Conservation (phyloP, 2,329 filamentous ascomycete species). For the Aschersonia sp. region DNA sequence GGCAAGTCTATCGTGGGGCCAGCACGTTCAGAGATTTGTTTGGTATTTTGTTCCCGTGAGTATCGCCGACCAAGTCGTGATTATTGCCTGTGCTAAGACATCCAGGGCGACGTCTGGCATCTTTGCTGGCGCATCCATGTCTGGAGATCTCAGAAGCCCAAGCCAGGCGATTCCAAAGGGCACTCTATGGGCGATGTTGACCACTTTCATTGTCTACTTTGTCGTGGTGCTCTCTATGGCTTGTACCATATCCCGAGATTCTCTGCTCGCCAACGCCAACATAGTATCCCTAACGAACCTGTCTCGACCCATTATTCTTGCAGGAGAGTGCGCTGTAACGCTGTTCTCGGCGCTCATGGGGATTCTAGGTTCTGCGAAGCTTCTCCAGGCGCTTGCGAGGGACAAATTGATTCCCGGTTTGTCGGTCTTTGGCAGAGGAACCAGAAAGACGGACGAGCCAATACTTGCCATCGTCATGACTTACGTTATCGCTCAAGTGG, state of each 20-base stretch:
- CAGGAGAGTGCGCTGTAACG: conserved; percentile 69
- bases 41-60: conserved; percentile 64
- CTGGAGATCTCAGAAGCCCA: conserved; percentile 67
- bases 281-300: conserved; percentile 70
- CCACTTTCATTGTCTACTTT: conserved; percentile 64
- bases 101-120: conserved; percentile 36
- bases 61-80: not conserved
- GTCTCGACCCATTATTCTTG: conserved; percentile 58
- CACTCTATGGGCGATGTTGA: conserved; percentile 61
- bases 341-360: conserved; percentile 83
- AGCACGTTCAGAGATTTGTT: conserved; percentile 71
- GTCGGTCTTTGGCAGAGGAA: conserved; percentile 58
- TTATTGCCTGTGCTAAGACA: not conserved
- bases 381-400: conserved; percentile 68
- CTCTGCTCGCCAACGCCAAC: conserved; percentile 61
- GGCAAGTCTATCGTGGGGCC: conserved; percentile 44
- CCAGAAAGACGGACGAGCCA: conserved; percentile 57
- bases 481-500: conserved; percentile 60
- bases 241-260: conserved; percentile 56
- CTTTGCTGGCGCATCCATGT: conserved; percentile 73
- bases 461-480: conserved; percentile 63
- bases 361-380: conserved; percentile 69
- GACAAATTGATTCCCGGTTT: conserved; percentile 69
- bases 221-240: conserved; percentile 68
- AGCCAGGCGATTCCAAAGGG: conserved; percentile 75